A percentile compares a stretch with the other conserved stretches of the same genome.
Evolutionary conservation across 148 eudicot genomes (phyloP).

Genomic region (Persicaria tinctoria): DNA sequence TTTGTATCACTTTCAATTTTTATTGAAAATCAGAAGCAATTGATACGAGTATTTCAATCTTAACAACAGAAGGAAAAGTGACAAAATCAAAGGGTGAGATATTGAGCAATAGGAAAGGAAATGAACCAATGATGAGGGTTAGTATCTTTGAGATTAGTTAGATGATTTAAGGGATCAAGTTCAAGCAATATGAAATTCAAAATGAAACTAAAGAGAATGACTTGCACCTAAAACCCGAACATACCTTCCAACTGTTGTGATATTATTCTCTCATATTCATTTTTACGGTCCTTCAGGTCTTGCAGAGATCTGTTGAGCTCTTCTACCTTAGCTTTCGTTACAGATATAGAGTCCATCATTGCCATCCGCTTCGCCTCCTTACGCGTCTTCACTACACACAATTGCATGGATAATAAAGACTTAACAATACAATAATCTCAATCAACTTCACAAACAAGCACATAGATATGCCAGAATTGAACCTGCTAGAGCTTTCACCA

Average conservation of each 20-base stretch:
- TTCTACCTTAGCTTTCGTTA: conserved; percentile 47
- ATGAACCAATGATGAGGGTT: background rate
- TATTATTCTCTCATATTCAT: conserved; percentile 58
- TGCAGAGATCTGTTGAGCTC: conserved; percentile 60
- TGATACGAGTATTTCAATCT: background rate
- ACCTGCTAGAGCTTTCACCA: conserved; percentile 81
- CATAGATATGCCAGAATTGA: background rate
- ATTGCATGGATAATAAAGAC: conserved; percentile 11
- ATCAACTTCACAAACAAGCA: background rate
- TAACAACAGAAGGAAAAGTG: background rate
- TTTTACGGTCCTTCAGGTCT: conserved; percentile 56
- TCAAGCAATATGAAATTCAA: background rate
- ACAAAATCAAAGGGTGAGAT: background rate
- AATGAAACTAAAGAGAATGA: background rate
- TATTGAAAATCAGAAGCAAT: background rate
- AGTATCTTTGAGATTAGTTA: background rate
- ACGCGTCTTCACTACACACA: conserved; percentile 63
- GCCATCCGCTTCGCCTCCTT: conserved; percentile 78
- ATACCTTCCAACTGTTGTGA: conserved; percentile 65
- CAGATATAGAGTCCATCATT: conserved; percentile 46
- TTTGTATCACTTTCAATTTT: background rate
- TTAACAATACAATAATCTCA: background rate
- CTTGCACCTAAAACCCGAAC: background rate
- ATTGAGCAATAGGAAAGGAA: background rate
- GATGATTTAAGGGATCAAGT: background rate